These are phyloP conservation scores for Quercus lobata DNA, from an alignment of 331 rosid species.

Conservation along the genomic window DNA sequence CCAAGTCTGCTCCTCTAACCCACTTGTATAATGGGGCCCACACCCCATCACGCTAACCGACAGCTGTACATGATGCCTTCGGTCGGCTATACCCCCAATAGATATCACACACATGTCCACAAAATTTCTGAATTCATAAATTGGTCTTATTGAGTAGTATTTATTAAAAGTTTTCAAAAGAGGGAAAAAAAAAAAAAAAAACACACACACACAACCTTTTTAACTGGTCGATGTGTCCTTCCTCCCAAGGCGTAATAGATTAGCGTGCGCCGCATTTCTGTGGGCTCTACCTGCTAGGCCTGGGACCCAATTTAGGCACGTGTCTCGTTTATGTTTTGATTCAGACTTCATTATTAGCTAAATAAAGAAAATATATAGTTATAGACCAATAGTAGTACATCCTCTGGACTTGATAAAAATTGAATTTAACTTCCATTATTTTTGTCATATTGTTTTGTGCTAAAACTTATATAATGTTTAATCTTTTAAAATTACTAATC, in stretches of 20 bases:
- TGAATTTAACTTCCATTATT: too few species aligned
- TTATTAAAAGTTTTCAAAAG: not conserved
- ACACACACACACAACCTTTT: not conserved
- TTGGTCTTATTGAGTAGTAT: not conserved
- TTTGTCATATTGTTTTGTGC: too few species aligned
- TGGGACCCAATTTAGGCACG: not conserved
- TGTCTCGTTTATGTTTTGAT: too few species aligned
- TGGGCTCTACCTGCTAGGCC: not conserved
- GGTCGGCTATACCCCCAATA: not conserved
- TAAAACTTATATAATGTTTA: too few species aligned
- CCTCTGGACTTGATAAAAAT: too few species aligned
- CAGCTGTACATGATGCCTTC: slow-evolving; percentile 14
- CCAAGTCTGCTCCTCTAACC: not conserved
- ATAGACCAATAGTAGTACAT: too few species aligned
- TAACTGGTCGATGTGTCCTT: not conserved
- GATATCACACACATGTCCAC: not conserved
- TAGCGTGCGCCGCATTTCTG: not conserved
- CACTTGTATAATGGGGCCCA: not conserved
- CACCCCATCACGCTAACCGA: not conserved
- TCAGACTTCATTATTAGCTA: too few species aligned
- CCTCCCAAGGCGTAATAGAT: not conserved
- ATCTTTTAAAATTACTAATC: too few species aligned
- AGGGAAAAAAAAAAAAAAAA: too few species aligned
- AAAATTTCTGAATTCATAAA: not conserved
- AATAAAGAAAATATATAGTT: too few species aligned